Evolutionary conservation across 768 basidiomycete species (phyloP).

Genomic region (Amanita pallidorosea): DNA sequence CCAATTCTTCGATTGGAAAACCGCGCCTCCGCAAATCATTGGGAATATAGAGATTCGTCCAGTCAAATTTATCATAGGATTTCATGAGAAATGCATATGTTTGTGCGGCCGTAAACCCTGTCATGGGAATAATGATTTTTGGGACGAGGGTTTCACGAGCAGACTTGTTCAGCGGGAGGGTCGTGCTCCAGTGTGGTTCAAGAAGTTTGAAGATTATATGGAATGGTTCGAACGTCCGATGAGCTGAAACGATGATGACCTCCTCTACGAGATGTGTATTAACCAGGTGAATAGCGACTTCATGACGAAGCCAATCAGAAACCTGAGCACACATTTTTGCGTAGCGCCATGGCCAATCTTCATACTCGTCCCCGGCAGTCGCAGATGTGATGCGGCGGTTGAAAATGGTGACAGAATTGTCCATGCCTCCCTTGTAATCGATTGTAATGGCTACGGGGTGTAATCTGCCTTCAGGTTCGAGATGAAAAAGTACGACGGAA

Average conservation of each 20-base stretch:
- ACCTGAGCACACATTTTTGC: conserved; percentile 20
- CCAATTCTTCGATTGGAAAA: conserved; percentile 16
- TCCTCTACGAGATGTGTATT: conserved; percentile 21
- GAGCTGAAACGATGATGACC: conserved; percentile 18
- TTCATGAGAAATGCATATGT: neutral
- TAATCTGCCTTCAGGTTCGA: conserved; percentile 14
- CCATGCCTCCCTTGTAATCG: conserved; percentile 19
- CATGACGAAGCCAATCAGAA: conserved; percentile 20
- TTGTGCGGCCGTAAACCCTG: neutral
- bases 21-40: conserved; percentile 18
- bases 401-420: conserved; percentile 18
- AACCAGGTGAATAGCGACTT: conserved; percentile 17
- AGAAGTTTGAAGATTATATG: conserved; percentile 18
- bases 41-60: conserved; percentile 15
- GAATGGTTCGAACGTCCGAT: conserved; percentile 13
- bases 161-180: conserved; percentile 17
- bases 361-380: conserved; percentile 5
- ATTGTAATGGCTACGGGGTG: conserved; percentile 19
- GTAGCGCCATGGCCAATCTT: conserved; percentile 23
- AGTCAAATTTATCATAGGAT: conserved; percentile 16
- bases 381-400: conserved; percentile 13
- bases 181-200: conserved; percentile 18
- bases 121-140: neutral
- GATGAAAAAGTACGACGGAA: conserved; percentile 17
- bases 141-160: conserved; percentile 12